A percentile compares a stretch with the other conserved stretches of the same genome.
Evolutionary conservation across 2,329 filamentous ascomycete genomes (phyloP).

Genomic region (Trichoderma sp.): DNA sequence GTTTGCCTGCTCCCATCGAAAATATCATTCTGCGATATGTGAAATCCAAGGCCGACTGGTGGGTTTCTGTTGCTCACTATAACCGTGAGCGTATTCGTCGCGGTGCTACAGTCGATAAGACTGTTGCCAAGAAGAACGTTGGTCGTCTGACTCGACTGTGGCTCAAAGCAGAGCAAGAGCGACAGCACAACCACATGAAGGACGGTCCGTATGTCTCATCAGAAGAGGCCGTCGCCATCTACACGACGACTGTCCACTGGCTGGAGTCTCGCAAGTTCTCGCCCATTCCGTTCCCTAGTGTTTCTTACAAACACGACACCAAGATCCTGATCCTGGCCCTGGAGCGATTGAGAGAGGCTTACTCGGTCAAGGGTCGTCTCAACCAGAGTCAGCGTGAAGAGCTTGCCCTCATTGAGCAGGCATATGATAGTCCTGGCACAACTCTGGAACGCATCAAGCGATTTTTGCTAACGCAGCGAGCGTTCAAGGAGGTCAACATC

Average conservation of each 20-base stretch:
- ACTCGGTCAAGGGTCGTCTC: slow-evolving; percentile 94
- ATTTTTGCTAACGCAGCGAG: slow-evolving; percentile 92
- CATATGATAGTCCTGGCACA: slow-evolving; percentile 95
- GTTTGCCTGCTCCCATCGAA: slow-evolving; percentile 93
- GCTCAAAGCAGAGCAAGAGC: slow-evolving; percentile 97
- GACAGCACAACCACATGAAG: slow-evolving; percentile 99
- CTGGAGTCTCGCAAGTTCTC: slow-evolving; percentile 97
- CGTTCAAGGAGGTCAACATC: slow-evolving; percentile 99
- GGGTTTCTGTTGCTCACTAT: slow-evolving; percentile 98
- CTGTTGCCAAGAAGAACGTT: slow-evolving; percentile 98
- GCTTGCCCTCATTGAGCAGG: slow-evolving; percentile 94
- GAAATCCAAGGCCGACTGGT: slow-evolving; percentile 99
- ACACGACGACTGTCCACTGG: slow-evolving; percentile 99
- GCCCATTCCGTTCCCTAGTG: slow-evolving; percentile 96
- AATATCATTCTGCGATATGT: slow-evolving; percentile 99
- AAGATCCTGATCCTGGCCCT: slow-evolving; percentile 97
- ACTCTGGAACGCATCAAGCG: slow-evolving; percentile 96
- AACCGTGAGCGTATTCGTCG: slow-evolving; percentile 96
- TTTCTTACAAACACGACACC: slow-evolving; percentile 99
- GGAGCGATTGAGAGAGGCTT: slow-evolving; percentile 90
- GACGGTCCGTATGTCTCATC: slow-evolving; percentile 98
- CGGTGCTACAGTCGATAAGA: slow-evolving; percentile 98
- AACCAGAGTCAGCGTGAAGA: slow-evolving; percentile 99
- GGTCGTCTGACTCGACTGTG: slow-evolving; percentile 92
- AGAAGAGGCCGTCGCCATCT: slow-evolving; percentile 97